Base-by-base conservation (phyloP, 495 filamentous ascomycete species). In the Aspergillus bertholletiae region DNA sequence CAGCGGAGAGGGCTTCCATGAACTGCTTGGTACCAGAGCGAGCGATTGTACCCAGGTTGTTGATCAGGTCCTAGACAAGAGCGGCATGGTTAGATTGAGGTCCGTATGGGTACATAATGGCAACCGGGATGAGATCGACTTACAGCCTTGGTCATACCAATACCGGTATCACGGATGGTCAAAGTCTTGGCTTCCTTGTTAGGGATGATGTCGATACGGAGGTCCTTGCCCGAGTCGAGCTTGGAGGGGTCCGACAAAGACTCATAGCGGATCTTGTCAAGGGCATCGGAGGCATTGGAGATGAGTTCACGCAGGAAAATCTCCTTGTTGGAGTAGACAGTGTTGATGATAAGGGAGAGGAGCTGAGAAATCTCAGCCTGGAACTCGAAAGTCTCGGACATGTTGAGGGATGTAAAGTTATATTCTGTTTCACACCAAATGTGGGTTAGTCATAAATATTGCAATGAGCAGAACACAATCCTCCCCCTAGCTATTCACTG, bases 361-460 rank as follows among this genome's bases (percentile, higher is more conserved):
- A 98, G 89, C 90, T 98, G 94, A 86, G 91, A 96, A 75, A 97
- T 97, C 88, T 97, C 93, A 88, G 92, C 93, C 86, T 98, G 94
- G 82, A 98, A 98, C 86, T 97, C 92, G 80, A 97, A 97, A 55
- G 90, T 95, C 81, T 96, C 88, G 71, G 92, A 74, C 91, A 95
- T 94, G 71, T 72, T 89, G 78, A 74, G 62, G 70, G 69, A 59
- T 21, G 35, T 35, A 44, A 24, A 41, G 22, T 44, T 48, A 18
- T 30, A 53, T 58, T 59, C 60, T 66, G 52, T 40, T 34, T 22
- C 18, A 46, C 17, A 35, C 8, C n/a, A 23, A 27, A 37, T n/a
- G 34, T n/a, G 3, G 11, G 32, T 49, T 45, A 53, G 53, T 45
- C 40, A 55, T 32, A 30, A 7, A 28, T 28, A 4, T 28, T 28